Evolutionary conservation across 2,329 filamentous ascomycete species (phyloP).

Genomic region (Sarocladium brachiariae): DNA sequence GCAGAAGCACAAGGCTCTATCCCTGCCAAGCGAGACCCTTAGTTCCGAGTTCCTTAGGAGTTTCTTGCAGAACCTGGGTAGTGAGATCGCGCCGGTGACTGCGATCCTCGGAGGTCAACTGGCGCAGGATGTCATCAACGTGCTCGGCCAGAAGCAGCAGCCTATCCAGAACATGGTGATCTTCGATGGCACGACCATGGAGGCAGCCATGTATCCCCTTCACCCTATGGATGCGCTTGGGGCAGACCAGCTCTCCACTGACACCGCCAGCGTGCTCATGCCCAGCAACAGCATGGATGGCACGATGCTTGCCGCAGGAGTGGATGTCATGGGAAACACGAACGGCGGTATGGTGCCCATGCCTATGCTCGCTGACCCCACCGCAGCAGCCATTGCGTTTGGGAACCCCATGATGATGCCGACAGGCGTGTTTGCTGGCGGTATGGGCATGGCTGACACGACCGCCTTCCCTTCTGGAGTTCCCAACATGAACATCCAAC

Average conservation of each 20-base stretch:
- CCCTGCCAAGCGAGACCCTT: slow-evolving; percentile 60
- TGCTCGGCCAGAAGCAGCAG: slow-evolving; percentile 83
- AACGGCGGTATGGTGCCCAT: slow-evolving; percentile 13
- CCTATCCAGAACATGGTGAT: slow-evolving; percentile 92
- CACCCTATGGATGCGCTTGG: slow-evolving; percentile 61
- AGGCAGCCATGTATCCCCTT: slow-evolving; percentile 73
- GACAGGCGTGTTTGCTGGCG: background rate
- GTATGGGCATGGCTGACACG: background rate
- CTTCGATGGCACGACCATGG: slow-evolving; percentile 78
- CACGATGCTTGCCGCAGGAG: slow-evolving; percentile 14
- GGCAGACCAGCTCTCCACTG: slow-evolving; percentile 29
- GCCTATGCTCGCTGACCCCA: slow-evolving; percentile 15
- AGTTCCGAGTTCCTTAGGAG: slow-evolving; percentile 66
- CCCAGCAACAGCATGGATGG: slow-evolving; percentile 13
- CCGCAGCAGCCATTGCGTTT: background rate
- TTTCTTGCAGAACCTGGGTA: slow-evolving; percentile 81
- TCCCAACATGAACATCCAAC: background rate
- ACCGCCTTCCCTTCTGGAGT: background rate
- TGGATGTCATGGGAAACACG: slow-evolving; percentile 13
- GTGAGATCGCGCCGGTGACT: slow-evolving; percentile 78
- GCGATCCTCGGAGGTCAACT: slow-evolving; percentile 86
- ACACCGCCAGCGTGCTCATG: background rate
- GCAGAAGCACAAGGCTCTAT: slow-evolving; percentile 69
- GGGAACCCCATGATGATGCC: slow-evolving; percentile 7
- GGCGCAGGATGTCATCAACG: slow-evolving; percentile 95